Percentiles rank a stretch among this genome's conserved stretches.
phyloP scores from a whole-genome alignment of 345 rosid genomes.

The Schrenkiella parvula region DNA sequence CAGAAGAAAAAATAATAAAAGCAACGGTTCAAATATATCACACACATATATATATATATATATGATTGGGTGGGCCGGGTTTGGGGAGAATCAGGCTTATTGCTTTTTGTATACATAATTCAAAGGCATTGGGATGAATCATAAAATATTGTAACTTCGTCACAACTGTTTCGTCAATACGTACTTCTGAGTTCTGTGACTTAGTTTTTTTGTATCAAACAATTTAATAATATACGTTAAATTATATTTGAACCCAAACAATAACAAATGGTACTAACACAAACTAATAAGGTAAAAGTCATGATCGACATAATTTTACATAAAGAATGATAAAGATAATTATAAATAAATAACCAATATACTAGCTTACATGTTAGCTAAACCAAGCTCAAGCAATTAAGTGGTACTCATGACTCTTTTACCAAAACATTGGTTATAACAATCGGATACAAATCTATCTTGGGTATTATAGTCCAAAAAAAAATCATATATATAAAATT shows the following conservation, averaged over 20 bases:
- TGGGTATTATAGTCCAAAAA: not conserved
- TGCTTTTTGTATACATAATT: not conserved
- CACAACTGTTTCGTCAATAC: not conserved
- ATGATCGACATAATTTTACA: too few relatives aligned
- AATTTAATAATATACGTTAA: too few relatives aligned
- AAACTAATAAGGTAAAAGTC: too few relatives aligned
- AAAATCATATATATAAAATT: not conserved
- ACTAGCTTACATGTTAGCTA: conserved; percentile 6
- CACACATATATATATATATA: too few relatives aligned
- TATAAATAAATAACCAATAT: not conserved
- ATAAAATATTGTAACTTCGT: not conserved
- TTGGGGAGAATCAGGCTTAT: not conserved
- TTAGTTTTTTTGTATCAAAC: too few relatives aligned
- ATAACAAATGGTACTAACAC: too few relatives aligned
- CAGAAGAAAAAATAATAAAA: not conserved
- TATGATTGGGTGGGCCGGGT: not conserved
- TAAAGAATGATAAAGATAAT: not conserved
- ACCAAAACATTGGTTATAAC: not conserved
- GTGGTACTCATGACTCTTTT: not conserved
- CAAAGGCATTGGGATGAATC: not conserved
- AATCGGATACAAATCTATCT: conserved; percentile 9
- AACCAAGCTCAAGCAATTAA: not conserved
- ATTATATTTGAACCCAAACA: too few relatives aligned
- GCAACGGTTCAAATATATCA: not conserved
- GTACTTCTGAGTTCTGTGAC: not conserved